phyloP scores from a whole-genome alignment of 768 basidiomycete genomes.

The Coprinopsis cinerea region DNA sequence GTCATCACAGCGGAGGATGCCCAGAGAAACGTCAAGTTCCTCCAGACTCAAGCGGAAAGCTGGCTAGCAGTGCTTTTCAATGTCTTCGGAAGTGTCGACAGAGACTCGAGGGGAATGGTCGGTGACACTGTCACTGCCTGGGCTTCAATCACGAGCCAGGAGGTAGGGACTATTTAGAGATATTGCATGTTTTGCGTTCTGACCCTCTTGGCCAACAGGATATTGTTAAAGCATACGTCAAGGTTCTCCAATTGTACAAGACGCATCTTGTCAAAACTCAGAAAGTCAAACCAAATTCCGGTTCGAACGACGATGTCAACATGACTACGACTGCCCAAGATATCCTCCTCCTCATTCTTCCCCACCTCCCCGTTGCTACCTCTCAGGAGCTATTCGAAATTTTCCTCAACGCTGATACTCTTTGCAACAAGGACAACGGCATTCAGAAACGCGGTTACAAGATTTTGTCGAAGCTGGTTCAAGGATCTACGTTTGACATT shows the following conservation, averaged over 20 bases:
- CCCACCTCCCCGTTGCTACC: constrained; percentile 60
- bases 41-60: constrained; percentile 78
- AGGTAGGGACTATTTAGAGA: constrained; percentile 35
- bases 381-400: constrained; percentile 59
- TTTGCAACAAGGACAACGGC: constrained; percentile 75
- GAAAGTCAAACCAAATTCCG: constrained; percentile 24
- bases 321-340: constrained; percentile 70
- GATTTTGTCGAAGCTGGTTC: constrained; percentile 70
- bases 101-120: constrained; percentile 69
- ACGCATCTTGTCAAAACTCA: constrained; percentile 47
- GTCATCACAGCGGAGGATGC: constrained; percentile 55
- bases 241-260: constrained; percentile 67
- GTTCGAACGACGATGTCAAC: constrained; percentile 31
- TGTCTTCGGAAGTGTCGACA: constrained; percentile 82
- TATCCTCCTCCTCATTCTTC: constrained; percentile 78
- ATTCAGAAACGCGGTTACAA: constrained; percentile 97
- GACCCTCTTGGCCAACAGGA: constrained; percentile 37
- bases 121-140: constrained; percentile 88
- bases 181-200: background rate
- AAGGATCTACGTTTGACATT: constrained; percentile 48
- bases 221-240: constrained; percentile 72
- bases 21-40: constrained; percentile 57
- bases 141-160: constrained; percentile 70
- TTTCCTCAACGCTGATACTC: constrained; percentile 61
- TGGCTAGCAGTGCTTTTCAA: constrained; percentile 97